Evolutionary conservation across 352 stramenopile species (phyloP), one percentile per base, ranked within the genome.

Genomic region (Phytophthora capsici): DNA sequence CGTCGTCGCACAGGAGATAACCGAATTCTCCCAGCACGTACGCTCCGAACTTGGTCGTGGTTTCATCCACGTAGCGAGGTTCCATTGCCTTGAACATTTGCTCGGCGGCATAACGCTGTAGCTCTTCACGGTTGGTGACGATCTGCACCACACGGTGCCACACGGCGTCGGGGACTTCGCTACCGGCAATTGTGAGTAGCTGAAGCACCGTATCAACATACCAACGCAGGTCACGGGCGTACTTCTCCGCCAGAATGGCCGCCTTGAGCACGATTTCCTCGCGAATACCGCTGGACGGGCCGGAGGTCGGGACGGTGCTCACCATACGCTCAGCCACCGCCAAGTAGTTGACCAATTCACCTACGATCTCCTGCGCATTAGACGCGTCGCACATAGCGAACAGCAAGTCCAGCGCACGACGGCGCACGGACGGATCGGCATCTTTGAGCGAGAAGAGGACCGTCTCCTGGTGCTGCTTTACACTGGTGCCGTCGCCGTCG

Each of bases 71-170:
- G 48, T 91, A 91, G 56, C 91, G 88, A 20, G 93, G 88, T 73
- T 98, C 95, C 45, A 98, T 86, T n/a, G 90, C 89, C 16, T 96
- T 89, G 69, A 99, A 98, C 73, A 99, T 88, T 51, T 97, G 96
- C 54, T 97, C 82, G 6, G 93, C 92, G 1, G 96, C 96, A 78
- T 99, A 99, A 26, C 86, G 80, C 65, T 99, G 95, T 41, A 99
- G 64, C 61, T 98, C 92, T 38, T 97, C 94, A 62, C 99, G 96
- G 84, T 99, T 99, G 17, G 96, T 99, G 25, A 99, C 93, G 74
- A 99, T 99, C 77, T 99, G 96, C 30, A 99, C 96, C n/a, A 99
- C 95, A 46, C 97, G 93, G 74, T 99, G 95, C 97, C 97, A 99
- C 34, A 99, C 98, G 48, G 97, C 88, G 76, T 98, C 94, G 47